Evolutionary conservation across 768 basidiomycete genomes (phyloP).

Genomic region (Leccinum obscurum): DNA sequence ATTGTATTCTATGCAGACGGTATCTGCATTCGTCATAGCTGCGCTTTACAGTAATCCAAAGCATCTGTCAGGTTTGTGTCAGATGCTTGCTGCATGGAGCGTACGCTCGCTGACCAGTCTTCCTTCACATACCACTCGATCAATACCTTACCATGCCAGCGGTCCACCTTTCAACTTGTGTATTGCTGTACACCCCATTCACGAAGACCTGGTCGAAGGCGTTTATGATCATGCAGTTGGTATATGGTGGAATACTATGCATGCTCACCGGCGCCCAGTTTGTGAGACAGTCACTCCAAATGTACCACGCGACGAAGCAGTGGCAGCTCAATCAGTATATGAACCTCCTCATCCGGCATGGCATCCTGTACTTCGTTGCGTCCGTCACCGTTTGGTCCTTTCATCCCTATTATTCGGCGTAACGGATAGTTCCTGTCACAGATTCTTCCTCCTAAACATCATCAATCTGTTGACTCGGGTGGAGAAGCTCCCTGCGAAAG

Average conservation of each 20-base stretch:
- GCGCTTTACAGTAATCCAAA: neutral
- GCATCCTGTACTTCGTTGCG: neutral
- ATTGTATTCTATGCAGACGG: neutral
- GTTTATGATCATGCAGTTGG: neutral
- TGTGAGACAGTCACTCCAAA: neutral
- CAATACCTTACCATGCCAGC: too few species aligned
- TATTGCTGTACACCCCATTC: too few species aligned
- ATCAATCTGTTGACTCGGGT: neutral
- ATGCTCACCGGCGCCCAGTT: neutral
- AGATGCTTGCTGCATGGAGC: neutral
- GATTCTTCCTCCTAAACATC: neutral
- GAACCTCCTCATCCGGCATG: neutral
- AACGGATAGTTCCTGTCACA: too few species aligned
- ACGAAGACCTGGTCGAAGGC: neutral
- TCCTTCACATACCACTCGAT: too few species aligned
- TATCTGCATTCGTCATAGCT: neutral
- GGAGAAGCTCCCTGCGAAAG: neutral
- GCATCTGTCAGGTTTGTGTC: neutral
- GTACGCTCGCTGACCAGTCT: neutral
- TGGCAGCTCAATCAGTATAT: neutral
- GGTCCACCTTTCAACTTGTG: too few species aligned
- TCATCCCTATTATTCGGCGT: too few species aligned
- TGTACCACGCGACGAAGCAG: neutral
- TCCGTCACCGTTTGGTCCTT: neutral
- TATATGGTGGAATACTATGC: neutral